Conservation (phyloP, 2,329 filamentous ascomycete species). For the Fonsecaea pedrosoi region DNA sequence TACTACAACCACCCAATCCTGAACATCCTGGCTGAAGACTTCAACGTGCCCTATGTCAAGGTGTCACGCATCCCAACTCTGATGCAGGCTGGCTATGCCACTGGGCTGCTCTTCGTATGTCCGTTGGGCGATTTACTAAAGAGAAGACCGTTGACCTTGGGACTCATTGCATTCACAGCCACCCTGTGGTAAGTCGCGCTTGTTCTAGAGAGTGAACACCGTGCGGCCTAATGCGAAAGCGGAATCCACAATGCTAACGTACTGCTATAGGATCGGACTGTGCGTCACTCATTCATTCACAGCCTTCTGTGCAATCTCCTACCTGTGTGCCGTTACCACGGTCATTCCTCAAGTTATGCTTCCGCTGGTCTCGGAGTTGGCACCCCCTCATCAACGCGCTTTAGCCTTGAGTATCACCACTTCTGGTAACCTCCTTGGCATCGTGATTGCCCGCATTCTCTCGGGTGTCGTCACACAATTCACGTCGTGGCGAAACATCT, state of each 20-base stretch:
- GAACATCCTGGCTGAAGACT: slow-evolving; percentile 74
- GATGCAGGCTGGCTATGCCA: slow-evolving; percentile 80
- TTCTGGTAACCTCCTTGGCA: slow-evolving; percentile 75
- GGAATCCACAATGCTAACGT: slow-evolving; percentile 7
- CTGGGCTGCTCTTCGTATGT: slow-evolving; percentile 74
- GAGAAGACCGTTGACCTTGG: slow-evolving; percentile 70
- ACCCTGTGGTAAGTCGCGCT: slow-evolving; percentile 63
- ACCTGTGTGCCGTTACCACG: slow-evolving; percentile 75
- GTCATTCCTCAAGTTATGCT: slow-evolving; percentile 83
- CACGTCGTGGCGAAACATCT: slow-evolving; percentile 76
- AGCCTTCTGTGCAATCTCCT: slow-evolving; percentile 73
- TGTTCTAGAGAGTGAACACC: not conserved
- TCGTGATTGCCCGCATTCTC: slow-evolving; percentile 76
- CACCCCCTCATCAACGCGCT: slow-evolving; percentile 71
- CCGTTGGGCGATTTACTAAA: slow-evolving; percentile 74
- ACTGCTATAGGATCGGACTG: slow-evolving; percentile 59
- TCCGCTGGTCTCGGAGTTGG: slow-evolving; percentile 78
- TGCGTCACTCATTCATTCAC: slow-evolving; percentile 71
- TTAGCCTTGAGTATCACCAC: slow-evolving; percentile 75
- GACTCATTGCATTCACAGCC: slow-evolving; percentile 71
- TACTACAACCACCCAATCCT: slow-evolving; percentile 74
- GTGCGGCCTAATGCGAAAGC: not conserved
- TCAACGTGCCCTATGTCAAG: slow-evolving; percentile 72
- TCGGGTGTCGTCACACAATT: slow-evolving; percentile 77
- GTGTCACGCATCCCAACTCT: slow-evolving; percentile 74